phyloP scores from a whole-genome alignment of 305 asterid genomes.

The Ilex paraguariensis region DNA sequence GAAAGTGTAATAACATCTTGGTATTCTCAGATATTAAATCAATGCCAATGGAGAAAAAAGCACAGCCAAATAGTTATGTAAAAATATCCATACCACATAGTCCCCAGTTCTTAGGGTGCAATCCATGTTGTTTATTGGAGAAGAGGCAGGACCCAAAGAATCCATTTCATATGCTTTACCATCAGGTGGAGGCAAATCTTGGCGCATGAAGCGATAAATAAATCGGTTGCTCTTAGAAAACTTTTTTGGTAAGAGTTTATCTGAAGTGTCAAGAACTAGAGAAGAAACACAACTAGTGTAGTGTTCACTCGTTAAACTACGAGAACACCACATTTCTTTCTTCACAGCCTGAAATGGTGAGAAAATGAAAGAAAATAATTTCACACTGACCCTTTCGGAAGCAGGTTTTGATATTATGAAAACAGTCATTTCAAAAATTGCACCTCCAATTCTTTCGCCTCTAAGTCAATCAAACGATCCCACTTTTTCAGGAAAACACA shows the following conservation, averaged over 20 bases:
- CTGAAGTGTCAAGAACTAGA: constrained; percentile 62
- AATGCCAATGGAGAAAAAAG: constrained; percentile 13
- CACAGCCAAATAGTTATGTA: constrained; percentile 11
- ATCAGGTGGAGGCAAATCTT: constrained; percentile 27
- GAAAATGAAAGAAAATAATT: constrained; percentile 7
- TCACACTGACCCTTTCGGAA: constrained; percentile 18
- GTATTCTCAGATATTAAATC: no score
- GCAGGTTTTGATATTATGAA: constrained; percentile 8
- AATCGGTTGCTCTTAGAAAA: constrained; percentile 39
- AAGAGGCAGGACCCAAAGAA: constrained; percentile 38
- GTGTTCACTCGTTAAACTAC: constrained; percentile 38
- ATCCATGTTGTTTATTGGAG: constrained; percentile 27
- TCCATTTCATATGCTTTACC: constrained; percentile 27
- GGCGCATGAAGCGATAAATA: constrained; percentile 63
- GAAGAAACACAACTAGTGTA: constrained; percentile 45
- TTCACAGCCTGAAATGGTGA: constrained; percentile 49
- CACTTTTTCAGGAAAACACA: constrained; percentile 71
- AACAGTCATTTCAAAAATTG: constrained; percentile 14
- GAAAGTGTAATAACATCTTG: no score
- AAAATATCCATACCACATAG: constrained; percentile 65
- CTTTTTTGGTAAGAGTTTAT: constrained; percentile 30
- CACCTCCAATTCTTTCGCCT: constrained; percentile 85
- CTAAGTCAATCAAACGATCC: constrained; percentile 92
- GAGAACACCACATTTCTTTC: constrained; percentile 62
- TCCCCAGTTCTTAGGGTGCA: constrained; percentile 65